Evolutionary conservation across 2,329 filamentous ascomycete species (phyloP).

Genomic region (Colletotrichum euphorbiae): DNA sequence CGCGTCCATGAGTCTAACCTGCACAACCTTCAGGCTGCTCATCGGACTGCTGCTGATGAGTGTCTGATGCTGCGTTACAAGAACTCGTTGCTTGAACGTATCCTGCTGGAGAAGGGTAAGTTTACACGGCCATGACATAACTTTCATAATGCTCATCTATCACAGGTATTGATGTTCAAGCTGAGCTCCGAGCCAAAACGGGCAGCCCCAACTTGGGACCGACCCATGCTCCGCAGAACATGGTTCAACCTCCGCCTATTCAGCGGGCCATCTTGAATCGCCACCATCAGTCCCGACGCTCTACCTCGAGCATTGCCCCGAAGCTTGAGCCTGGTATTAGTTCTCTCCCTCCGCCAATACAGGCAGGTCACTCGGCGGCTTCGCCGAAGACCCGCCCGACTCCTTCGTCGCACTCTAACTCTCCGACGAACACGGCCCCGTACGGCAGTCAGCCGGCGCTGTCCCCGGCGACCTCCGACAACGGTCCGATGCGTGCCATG

Average conservation of each 20-base stretch:
- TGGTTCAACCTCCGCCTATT: slow-evolving; percentile 79
- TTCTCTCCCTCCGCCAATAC: slow-evolving; percentile 59
- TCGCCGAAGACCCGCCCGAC: slow-evolving; percentile 83
- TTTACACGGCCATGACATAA: neutral
- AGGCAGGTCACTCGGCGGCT: slow-evolving; percentile 63
- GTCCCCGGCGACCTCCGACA: slow-evolving; percentile 62
- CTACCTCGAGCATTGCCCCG: slow-evolving; percentile 79
- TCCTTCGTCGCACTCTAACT: slow-evolving; percentile 79
- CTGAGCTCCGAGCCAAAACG: slow-evolving; percentile 92
- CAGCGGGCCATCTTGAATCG: slow-evolving; percentile 85
- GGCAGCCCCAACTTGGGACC: slow-evolving; percentile 84
- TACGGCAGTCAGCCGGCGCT: slow-evolving; percentile 54
- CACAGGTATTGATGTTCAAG: slow-evolving; percentile 94
- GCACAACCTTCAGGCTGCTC: slow-evolving; percentile 91
- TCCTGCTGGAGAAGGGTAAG: slow-evolving; percentile 93
- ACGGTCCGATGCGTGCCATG: slow-evolving; percentile 58
- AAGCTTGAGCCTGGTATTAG: slow-evolving; percentile 71
- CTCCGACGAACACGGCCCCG: slow-evolving; percentile 63
- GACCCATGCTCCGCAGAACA: slow-evolving; percentile 74
- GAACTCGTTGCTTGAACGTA: slow-evolving; percentile 94
- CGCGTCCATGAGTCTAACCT: slow-evolving; percentile 96
- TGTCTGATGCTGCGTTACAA: slow-evolving; percentile 99
- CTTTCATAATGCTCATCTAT: slow-evolving; percentile 1
- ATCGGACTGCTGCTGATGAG: slow-evolving; percentile 94
- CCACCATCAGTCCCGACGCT: slow-evolving; percentile 79